Base-by-base conservation (phyloP, 441 rosid species). In the Hura crepitans region DNA sequence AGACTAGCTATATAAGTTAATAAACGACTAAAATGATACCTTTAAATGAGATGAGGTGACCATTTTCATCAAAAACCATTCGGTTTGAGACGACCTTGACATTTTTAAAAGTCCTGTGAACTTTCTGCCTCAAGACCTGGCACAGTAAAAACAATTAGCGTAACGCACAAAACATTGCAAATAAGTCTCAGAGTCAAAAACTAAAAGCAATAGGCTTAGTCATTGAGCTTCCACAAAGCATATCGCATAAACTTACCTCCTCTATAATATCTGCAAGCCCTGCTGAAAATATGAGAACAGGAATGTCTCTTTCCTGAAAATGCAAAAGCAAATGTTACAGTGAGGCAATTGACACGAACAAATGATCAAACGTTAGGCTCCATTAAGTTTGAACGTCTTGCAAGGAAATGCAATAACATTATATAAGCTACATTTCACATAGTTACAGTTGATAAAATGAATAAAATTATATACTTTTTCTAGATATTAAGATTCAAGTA, bases 201-300 rank as follows among this genome's bases (percentile, higher is more conserved):
- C 6, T 57, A 28, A 63, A 50, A n/a, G 5, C 7, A 57, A 28
- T 1, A 31, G 0, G 25, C 2, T 33, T 14, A 56, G 31, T 54
- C 35, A 28, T 39, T 23, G 3, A 35, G 13, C 20, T 55, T 39
- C 27, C 12, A n/a, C 2, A 31, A 55, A 62, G 31, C n/a, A 39
- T 62, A 51, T 22, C 18, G 25, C 18, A 54, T 25, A 55, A 66
- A 73, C 76, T 71, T 73, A 90, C 98, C 92, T 90, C 98, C 81
- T 92, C 96, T 74, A 90, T 92, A 35, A 92, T 85, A 83, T 92
- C 96, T 65, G 93, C 98, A 73, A 92, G 93, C 58, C 96, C 98
- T 20, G 95, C 95, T 72, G 98, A 90, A 81, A 92, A 92, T 77
- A 92, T 83, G 75, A 87, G 85, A 63, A 92, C 78, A 0, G 98